Conservation (phyloP, 305 asterid genomes). For the Fraxinus platypoda region DNA sequence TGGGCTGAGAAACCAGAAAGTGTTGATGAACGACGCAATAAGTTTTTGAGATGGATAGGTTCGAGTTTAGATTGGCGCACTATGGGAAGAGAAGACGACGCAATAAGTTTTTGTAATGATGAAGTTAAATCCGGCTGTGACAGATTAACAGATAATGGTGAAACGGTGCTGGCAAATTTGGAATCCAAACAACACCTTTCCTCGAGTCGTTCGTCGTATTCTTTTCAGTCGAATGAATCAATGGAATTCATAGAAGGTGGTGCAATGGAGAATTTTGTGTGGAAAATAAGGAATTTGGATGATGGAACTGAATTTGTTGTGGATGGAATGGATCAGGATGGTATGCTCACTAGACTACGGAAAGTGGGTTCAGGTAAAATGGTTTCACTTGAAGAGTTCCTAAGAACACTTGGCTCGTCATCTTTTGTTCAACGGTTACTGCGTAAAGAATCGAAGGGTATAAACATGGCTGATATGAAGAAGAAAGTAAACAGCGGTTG, state of each 20-base stretch:
- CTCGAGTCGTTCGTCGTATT: conserved; percentile 40
- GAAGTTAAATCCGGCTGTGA: conserved; percentile 16
- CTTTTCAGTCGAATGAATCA: conserved; percentile 32
- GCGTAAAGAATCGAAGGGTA: conserved; percentile 41
- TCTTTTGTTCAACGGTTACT: conserved; percentile 48
- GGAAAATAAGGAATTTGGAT: conserved; percentile 47
- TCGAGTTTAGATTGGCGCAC: conserved; percentile 40
- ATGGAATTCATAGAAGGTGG: conserved; percentile 31
- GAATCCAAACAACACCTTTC: conserved; percentile 37
- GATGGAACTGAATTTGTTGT: conserved; percentile 45
- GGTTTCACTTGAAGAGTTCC: conserved; percentile 57
- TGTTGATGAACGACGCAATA: conserved; percentile 59
- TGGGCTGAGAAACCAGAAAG: conserved; percentile 63
- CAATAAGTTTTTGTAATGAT: conserved; percentile 12
- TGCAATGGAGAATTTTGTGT: conserved; percentile 27
- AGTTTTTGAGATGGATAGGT: conserved; percentile 64
- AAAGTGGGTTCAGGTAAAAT: conserved; percentile 55
- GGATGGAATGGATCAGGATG: conserved; percentile 44
- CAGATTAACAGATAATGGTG: conserved; percentile 40
- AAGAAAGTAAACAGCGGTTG: conserved; percentile 51
- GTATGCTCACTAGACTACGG: conserved; percentile 39
- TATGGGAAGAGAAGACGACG: conserved; percentile 3
- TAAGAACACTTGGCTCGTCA: conserved; percentile 55
- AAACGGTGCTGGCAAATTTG: conserved; percentile 38
- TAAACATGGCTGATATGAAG: conserved; percentile 29